Evolutionary conservation across 2,329 filamentous ascomycete species (phyloP), one percentile per base, ranked within the genome.

Genomic region (Elsinoe ampelina): DNA sequence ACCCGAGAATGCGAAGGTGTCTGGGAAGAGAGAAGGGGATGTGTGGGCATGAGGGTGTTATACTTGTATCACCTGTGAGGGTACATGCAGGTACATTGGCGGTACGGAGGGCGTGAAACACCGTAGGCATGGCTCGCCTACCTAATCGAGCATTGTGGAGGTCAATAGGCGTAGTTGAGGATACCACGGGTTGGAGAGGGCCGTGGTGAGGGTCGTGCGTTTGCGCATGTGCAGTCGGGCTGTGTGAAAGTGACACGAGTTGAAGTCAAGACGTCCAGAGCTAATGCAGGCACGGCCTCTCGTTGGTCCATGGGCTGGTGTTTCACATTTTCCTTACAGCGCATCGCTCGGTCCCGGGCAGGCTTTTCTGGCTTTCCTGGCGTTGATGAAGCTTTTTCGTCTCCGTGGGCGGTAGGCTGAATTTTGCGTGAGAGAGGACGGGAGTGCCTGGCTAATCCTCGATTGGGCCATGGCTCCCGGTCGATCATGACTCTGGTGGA

Each of bases 401-500:
- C 41, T 45, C 19, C 11, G 13, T 19, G 26, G 35, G 34, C 48
- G 48, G 32, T 34, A 52, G 48, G 48, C 48, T 39, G 48, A n/a
- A 19, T 15, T 11, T 2, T 17, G 39, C 13, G 17, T 30, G 17
- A 26, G 30, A 22, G 22, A 52, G 12, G 34, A 26, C 48, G 48
- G 48, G 48, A 52, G 48, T 52, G 26, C 48, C 48, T 52, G 48
- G 19, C 48, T 52, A 52, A 19, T 13, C 17, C 48, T 52, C 19
- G 48, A 52, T 52, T 52, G 48, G 48, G 48, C 48, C 48, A 38
- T 52, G 48, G 34, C 48, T 52, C 48, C 48, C 48, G 48, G 48
- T 38, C 32, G 34, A 38, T 52, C 48, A 52, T 39, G 32, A 22
- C 15, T 26, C 15, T 15, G 32, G 8, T 22, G n/a, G 19, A 13